Percentiles rank a stretch among this genome's conserved stretches.
These are phyloP conservation scores for Eimeria tenella DNA, from an alignment of 169 alveolate genomes.

Conservation along the genomic window DNA sequence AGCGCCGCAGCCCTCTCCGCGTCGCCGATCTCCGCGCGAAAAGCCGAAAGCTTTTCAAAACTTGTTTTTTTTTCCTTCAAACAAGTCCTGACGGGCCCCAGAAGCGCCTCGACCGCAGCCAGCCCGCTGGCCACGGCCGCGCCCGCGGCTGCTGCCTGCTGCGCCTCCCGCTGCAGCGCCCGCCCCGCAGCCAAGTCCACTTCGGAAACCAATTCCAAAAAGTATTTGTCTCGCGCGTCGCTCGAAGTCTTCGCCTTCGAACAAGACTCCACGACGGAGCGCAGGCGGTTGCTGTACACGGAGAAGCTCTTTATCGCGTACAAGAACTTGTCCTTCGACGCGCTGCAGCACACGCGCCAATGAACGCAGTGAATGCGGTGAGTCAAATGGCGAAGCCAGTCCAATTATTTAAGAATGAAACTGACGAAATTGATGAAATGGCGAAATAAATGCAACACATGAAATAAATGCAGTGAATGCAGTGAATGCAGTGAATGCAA, in stretches of 20 bases:
- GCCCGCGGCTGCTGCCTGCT: neutral
- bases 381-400: too few relatives aligned
- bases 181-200: constrained; percentile 86
- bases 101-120: constrained; percentile 76
- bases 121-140: constrained; percentile 68
- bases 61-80: constrained; percentile 71
- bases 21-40: neutral
- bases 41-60: neutral
- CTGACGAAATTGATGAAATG: too few relatives aligned
- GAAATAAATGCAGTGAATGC: too few relatives aligned
- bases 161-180: constrained; percentile 82
- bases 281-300: constrained; percentile 88
- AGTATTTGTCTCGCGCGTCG: constrained; percentile 94
- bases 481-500: too few relatives aligned
- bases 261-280: constrained; percentile 92
- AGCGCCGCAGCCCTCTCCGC: neutral
- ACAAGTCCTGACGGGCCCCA: constrained; percentile 75
- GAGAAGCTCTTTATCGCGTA: constrained; percentile 90
- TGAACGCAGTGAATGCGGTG: too few relatives aligned
- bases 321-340: constrained; percentile 42
- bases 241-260: constrained; percentile 87
- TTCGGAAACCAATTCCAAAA: constrained; percentile 90
- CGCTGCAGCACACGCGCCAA: too few relatives aligned
- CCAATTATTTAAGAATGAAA: too few relatives aligned
- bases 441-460: too few relatives aligned